Evolutionary conservation across 202 grass and related monocot genomes (phyloP).

Genomic region (Bolboschoenoplectus hybrid): DNA sequence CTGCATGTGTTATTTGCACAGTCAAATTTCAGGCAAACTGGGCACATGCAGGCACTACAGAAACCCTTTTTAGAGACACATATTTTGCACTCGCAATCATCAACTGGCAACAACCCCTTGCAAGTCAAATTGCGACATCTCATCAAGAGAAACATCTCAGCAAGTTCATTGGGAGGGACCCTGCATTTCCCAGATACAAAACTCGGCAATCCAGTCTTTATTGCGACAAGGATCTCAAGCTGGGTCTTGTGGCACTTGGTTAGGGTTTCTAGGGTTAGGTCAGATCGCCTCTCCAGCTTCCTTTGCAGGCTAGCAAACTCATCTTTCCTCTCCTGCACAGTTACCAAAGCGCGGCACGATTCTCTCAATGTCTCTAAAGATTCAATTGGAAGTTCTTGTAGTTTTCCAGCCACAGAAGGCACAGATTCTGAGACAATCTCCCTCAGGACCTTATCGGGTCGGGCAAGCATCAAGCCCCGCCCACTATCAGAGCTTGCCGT

Average conservation of each 20-base stretch:
- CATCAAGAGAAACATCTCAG: slow-evolving; percentile 79
- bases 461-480: slow-evolving; percentile 46
- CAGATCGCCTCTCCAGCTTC: slow-evolving; percentile 70
- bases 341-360: slow-evolving; percentile 55
- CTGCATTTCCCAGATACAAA: slow-evolving; percentile 73
- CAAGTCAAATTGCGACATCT: slow-evolving; percentile 87
- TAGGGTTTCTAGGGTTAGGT: slow-evolving; percentile 63
- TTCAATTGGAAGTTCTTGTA: slow-evolving; percentile 73
- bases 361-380: slow-evolving; percentile 62
- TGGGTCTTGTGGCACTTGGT: slow-evolving; percentile 71
- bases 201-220: slow-evolving; percentile 57
- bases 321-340: slow-evolving; percentile 68
- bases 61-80: slow-evolving; percentile 85
- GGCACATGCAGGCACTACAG: slow-evolving; percentile 86
- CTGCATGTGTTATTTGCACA: slow-evolving; percentile 97
- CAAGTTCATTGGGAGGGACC: slow-evolving; percentile 66
- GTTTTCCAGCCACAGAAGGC: slow-evolving; percentile 54
- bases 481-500: slow-evolving; percentile 66
- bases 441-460: slow-evolving; percentile 57
- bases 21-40: slow-evolving; percentile 90
- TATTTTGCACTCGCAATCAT: slow-evolving; percentile 93
- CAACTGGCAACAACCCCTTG: slow-evolving; percentile 72
- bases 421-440: slow-evolving; percentile 76
- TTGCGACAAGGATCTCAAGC: slow-evolving; percentile 86
- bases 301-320: slow-evolving; percentile 76